Percentiles rank a stretch among this genome's conserved stretches.
Evolutionary conservation across 805 yeast species (phyloP).

Genomic region (Henningerozyma blattae): DNA sequence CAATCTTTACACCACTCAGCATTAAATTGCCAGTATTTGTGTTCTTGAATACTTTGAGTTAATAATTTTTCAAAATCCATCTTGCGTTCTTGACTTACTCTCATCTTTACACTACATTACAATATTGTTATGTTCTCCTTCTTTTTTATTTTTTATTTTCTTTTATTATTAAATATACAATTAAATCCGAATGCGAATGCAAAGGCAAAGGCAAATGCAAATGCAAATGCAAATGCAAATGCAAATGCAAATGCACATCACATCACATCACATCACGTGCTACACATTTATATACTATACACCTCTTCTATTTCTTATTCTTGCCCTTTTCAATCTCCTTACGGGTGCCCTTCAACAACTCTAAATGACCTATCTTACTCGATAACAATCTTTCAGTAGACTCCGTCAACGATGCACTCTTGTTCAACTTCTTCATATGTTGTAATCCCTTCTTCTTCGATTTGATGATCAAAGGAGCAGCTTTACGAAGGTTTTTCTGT

Average conservation of each 20-base stretch:
- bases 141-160: too few species aligned
- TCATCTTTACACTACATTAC: too few species aligned
- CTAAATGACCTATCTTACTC: conserved; percentile 88
- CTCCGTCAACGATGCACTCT: conserved; percentile 36
- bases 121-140: too few species aligned
- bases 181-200: too few species aligned
- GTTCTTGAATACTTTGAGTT: conserved; percentile 26
- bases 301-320: conserved; percentile 6
- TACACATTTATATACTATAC: too few species aligned
- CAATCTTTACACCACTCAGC: conserved; percentile 79
- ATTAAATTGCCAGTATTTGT: conserved; percentile 46
- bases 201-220: too few species aligned
- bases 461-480: conserved; percentile 63
- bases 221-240: too few species aligned
- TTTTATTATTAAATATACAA: too few species aligned
- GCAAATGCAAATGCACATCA: too few species aligned
- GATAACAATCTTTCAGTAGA: conserved; percentile 79
- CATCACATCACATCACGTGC: too few species aligned
- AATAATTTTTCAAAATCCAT: too few species aligned
- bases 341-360: conserved; percentile 81
- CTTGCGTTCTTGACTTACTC: too few species aligned
- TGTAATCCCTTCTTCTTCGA: conserved; percentile 48
- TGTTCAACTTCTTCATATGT: conserved; percentile 43
- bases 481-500: conserved; percentile 51
- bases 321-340: conserved; percentile 59